Base-by-base conservation (phyloP, 208 protist species). In the Vickermania spadyakhi region DNA sequence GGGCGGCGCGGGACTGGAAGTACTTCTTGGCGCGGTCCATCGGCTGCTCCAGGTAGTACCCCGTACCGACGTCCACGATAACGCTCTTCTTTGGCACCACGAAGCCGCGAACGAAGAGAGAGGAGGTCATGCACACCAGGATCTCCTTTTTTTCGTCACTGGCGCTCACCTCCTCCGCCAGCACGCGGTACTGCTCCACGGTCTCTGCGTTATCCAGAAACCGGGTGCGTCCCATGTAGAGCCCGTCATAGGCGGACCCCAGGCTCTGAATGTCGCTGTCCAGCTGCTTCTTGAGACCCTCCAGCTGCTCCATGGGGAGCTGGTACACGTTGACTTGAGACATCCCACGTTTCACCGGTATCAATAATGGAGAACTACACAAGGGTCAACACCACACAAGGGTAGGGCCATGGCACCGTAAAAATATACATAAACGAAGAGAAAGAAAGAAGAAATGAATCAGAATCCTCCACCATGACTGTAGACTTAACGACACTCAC, bases 221-320 rank as follows among this genome's bases (percentile, higher is more conserved):
- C 62, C 87, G 74, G 42, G 50, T 73, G 30, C 84, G 81, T n/a
- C 77, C 87, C 59, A 70, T 80, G 60, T 78, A 73, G 3, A 94
- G 81, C 49, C 79, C 82, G 23, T 94, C 87, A 61, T 91, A 91
- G 41, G 87, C 87, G 7, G 74, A 57, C 29, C 79, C 85, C 27
- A 94, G 77, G 42, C 66, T 86, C 26, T 75, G 74, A 18, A 94
- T 70, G 58, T 94, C 87, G 51, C 72, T 77, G 67, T 89, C 81
- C 51, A 94, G 70, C 72, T 94, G 87, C 67, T 91, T 73, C 66
- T 86, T 85, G 31, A 94, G 80, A n/a, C 81, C 81, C 53, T 89
- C 76, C n/a, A 94, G 77, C 65, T 94, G 83, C 74, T 94, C 81
- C 3, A 91, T 65, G 23, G 84, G 81, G 14, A 94, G 73, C 56